Evolutionary conservation across 176 grass and related monocot genomes (phyloP), one percentile per base, ranked within the genome.

Genomic region (Aegilops speltoides): DNA sequence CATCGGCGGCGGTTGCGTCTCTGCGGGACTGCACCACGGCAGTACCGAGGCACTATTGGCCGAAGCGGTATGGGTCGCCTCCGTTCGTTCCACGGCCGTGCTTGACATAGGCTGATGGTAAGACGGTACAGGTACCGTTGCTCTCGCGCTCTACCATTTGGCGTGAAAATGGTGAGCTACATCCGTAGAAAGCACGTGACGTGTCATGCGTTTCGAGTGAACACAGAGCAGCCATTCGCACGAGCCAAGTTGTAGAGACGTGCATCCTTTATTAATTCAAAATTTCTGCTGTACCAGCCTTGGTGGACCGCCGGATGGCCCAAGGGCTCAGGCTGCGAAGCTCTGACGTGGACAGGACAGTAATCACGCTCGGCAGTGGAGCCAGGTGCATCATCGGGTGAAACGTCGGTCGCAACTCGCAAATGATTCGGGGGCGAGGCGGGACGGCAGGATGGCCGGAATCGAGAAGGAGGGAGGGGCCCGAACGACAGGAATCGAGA

Each of bases 351-450:
- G n/a, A 15, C 38, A 8, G n/a, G 24, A 2, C n/a, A 12, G 77
- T 61, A 20, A 86, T 68, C 70, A 34, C 67, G 41, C 37, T 46
- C 40, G 16, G 6, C 10, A 8, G 22, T 38, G 28, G 73, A 77
- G 69, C 37, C 70, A 73, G 50, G 3, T 15, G 48, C 48, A 17
- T 17, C 64, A 7, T 40, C 10, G 20, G 45, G 15, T 29, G 40
- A 29, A 63, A 25, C 40, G 69, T 73, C 46, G n/a, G 20, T 17
- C 8, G 45, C 86, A 38, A 86, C 14, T 17, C 8, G 45, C 86
- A 38, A 86, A 54, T 89, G 63, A 86, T 85, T 80, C 14, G 31
- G 1, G 65, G 50, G 16, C 50, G 50, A 54, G 50, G 50, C 4
- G 22, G 34, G 28, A 25, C 34, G 52, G 80, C 17, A n/a, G 68